Percentiles rank a stretch among this genome's conserved stretches.
Conservation (phyloP, 2,329 filamentous ascomycete genomes). For the Incumbomyces delicatus region DNA sequence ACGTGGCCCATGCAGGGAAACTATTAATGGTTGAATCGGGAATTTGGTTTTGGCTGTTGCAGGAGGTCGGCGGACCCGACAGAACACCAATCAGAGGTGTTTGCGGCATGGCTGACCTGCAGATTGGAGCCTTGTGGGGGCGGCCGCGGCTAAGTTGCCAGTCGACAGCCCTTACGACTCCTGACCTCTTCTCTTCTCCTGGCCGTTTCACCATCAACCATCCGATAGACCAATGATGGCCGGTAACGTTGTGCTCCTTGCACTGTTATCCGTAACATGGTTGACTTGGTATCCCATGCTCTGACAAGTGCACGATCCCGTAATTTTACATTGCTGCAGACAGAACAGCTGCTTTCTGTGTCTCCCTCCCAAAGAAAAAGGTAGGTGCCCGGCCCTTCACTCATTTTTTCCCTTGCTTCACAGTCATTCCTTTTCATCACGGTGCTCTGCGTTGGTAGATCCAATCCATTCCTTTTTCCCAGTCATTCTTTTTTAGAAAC, state of each 20-base stretch:
- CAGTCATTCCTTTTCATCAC: slow-evolving; percentile 7
- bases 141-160: no score
- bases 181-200: neutral
- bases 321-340: slow-evolving; percentile 1
- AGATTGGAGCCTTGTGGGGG: no score
- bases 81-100: no score
- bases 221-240: neutral
- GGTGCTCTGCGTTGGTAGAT: slow-evolving; percentile 7
- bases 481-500: slow-evolving; percentile 9
- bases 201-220: neutral
- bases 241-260: neutral
- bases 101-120: no score
- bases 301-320: slow-evolving; percentile 5
- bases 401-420: neutral
- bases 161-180: neutral
- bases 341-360: neutral
- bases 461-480: slow-evolving; percentile 5
- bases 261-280: slow-evolving; percentile 1
- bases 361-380: neutral
- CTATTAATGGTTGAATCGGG: no score
- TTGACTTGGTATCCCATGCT: slow-evolving; percentile 1
- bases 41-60: no score
- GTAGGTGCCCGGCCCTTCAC: neutral
- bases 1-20: no score
- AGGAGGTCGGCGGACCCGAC: no score